Conservation (phyloP, 176 grass and related monocot species). For the Areca catechu region DNA sequence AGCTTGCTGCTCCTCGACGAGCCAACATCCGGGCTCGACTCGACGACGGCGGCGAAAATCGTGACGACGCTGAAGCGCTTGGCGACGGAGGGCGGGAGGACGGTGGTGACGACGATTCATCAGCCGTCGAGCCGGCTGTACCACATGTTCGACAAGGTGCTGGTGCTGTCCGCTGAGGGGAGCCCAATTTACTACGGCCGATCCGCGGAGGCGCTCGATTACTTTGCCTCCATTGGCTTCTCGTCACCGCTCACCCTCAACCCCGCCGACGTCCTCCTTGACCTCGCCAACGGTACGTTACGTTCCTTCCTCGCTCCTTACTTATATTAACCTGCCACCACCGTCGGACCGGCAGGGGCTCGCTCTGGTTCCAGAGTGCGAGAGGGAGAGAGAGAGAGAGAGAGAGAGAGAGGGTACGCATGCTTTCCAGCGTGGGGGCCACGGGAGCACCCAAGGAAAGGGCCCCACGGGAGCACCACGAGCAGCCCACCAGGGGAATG, state of each 20-base stretch:
- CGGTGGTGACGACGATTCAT: constrained; percentile 89
- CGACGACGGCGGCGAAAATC: constrained; percentile 65
- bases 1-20: constrained; percentile 93
- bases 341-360: too few species aligned
- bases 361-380: too few species aligned
- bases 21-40: constrained; percentile 90
- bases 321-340: too few species aligned
- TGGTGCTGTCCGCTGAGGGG: constrained; percentile 74
- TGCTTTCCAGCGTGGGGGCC: too few species aligned
- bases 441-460: too few species aligned
- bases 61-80: constrained; percentile 55
- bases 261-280: constrained; percentile 21
- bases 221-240: constrained; percentile 41
- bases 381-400: too few species aligned
- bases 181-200: constrained; percentile 78
- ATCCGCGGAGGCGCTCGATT: constrained; percentile 60
- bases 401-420: too few species aligned
- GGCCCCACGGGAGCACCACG: too few species aligned
- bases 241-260: constrained; percentile 28
- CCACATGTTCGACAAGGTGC: constrained; percentile 97
- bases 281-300: constrained; percentile 70
- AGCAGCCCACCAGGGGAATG: too few species aligned
- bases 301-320: too few species aligned
- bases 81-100: constrained; percentile 44
- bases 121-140: constrained; percentile 93